A percentile compares a stretch with the other conserved stretches of the same genome.
phyloP scores from a whole-genome alignment of 345 rosid genomes.

The Gossypium arboreum region DNA sequence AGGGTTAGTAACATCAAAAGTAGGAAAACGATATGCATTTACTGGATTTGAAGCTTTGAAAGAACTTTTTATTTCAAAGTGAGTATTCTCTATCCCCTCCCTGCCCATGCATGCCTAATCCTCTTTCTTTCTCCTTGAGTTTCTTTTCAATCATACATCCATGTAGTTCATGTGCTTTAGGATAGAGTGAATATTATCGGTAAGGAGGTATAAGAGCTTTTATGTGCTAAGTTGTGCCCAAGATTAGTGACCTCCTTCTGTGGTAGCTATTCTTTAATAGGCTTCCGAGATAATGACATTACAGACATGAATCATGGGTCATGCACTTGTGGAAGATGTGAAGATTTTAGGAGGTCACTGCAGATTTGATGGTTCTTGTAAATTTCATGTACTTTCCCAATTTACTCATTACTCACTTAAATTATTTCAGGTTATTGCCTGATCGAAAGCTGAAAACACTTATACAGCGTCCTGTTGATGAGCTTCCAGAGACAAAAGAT shows the following conservation, averaged over 20 bases:
- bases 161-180: neutral
- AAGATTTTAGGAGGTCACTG: neutral
- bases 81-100: slow-evolving; percentile 20
- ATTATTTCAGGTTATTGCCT: slow-evolving; percentile 63
- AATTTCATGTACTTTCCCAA: slow-evolving; percentile 2
- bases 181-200: neutral
- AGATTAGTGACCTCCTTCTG: neutral
- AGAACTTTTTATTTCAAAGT: slow-evolving; percentile 78
- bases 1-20: slow-evolving; percentile 94
- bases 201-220: neutral
- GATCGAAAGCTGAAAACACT: slow-evolving; percentile 93
- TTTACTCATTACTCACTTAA: neutral
- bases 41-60: slow-evolving; percentile 81
- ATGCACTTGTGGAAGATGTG: neutral
- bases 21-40: slow-evolving; percentile 88
- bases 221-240: neutral
- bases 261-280: neutral
- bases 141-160: neutral
- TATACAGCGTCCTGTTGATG: slow-evolving; percentile 65
- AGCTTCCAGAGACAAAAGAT: slow-evolving; percentile 80
- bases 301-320: neutral
- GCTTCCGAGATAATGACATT: neutral
- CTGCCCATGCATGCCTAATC: neutral
- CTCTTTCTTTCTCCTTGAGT: neutral
- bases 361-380: neutral